phyloP scores from a whole-genome alignment of 768 basidiomycete genomes.

The Boletus sensibilis region DNA sequence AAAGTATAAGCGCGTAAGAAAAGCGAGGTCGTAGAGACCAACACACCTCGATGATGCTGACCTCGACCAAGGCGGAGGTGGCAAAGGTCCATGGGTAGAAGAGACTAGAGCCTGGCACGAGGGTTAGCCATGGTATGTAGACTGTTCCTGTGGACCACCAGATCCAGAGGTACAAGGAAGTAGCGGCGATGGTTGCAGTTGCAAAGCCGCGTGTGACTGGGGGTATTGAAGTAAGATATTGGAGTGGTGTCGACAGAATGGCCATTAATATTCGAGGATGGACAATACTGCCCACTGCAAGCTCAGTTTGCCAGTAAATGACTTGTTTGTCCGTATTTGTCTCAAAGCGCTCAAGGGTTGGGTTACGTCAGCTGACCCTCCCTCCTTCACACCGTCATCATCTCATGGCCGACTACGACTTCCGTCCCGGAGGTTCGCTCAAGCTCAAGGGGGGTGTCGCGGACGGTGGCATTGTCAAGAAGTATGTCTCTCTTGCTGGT shows the following conservation, averaged over 20 bases:
- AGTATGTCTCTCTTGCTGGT: constrained; percentile 46
- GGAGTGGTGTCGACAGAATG: constrained; percentile 68
- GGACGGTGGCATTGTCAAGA: constrained; percentile 81
- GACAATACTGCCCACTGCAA: not conserved
- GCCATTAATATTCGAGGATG: constrained; percentile 61
- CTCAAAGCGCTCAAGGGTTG: constrained; percentile 6
- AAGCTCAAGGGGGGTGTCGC: constrained; percentile 83
- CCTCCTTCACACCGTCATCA: constrained; percentile 17
- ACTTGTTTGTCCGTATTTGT: constrained; percentile 29
- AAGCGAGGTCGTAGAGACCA: not conserved
- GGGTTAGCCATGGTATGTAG: constrained; percentile 64
- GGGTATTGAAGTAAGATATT: constrained; percentile 68
- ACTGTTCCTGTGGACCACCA: constrained; percentile 50
- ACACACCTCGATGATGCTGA: constrained; percentile 78
- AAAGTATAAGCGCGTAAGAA: constrained; percentile 7
- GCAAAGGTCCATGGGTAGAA: constrained; percentile 93
- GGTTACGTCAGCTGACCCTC: constrained; percentile 32
- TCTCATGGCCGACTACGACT: constrained; percentile 79
- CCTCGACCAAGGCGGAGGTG: constrained; percentile 87
- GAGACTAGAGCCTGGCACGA: constrained; percentile 77
- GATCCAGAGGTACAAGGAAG: constrained; percentile 64
- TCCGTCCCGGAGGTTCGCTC: constrained; percentile 83
- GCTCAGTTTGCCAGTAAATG: not conserved
- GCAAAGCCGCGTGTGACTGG: constrained; percentile 77
- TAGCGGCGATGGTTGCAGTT: constrained; percentile 54